Evolutionary conservation across 768 basidiomycete species (phyloP).

Genomic region (Dioszegia hungarica): DNA sequence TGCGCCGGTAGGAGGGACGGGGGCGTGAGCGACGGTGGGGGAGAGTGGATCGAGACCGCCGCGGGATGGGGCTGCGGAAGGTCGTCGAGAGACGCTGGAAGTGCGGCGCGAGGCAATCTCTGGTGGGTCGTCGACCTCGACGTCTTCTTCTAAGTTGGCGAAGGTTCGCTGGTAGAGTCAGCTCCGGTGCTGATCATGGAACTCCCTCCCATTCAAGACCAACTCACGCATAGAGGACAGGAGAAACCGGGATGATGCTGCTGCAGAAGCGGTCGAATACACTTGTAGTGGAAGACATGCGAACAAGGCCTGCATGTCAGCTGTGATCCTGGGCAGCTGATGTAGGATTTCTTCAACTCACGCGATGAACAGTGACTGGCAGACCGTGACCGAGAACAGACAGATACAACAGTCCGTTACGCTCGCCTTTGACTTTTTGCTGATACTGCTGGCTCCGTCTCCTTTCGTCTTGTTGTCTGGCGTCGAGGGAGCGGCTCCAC

Average conservation of each 20-base stretch:
- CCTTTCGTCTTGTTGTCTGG: conserved; percentile 15
- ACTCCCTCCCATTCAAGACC: neutral
- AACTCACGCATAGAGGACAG: conserved; percentile 73
- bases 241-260: conserved; percentile 88
- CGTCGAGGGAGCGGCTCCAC: conserved; percentile 34
- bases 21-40: neutral
- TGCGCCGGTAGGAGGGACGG: conserved; percentile 11
- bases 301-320: conserved; percentile 64
- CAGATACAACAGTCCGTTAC: conserved; percentile 86
- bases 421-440: conserved; percentile 43
- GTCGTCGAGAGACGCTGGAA: conserved; percentile 31
- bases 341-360: conserved; percentile 18
- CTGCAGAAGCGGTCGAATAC: conserved; percentile 83
- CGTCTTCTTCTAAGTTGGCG: conserved; percentile 91
- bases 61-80: conserved; percentile 28
- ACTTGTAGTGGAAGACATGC: conserved; percentile 77
- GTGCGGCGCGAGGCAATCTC: conserved; percentile 44
- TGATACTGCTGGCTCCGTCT: conserved; percentile 4
- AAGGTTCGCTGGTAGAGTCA: conserved; percentile 60
- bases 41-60: conserved; percentile 2
- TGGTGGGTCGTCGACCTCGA: conserved; percentile 62
- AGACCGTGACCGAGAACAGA: conserved; percentile 82
- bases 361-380: conserved; percentile 93
- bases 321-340: neutral
- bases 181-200: neutral